A percentile compares a stretch with the other conserved stretches of the same genome.
These are phyloP conservation scores for Scenedesmus sp. DNA, from an alignment of 163 green algal genomes.

Conservation along the genomic window DNA sequence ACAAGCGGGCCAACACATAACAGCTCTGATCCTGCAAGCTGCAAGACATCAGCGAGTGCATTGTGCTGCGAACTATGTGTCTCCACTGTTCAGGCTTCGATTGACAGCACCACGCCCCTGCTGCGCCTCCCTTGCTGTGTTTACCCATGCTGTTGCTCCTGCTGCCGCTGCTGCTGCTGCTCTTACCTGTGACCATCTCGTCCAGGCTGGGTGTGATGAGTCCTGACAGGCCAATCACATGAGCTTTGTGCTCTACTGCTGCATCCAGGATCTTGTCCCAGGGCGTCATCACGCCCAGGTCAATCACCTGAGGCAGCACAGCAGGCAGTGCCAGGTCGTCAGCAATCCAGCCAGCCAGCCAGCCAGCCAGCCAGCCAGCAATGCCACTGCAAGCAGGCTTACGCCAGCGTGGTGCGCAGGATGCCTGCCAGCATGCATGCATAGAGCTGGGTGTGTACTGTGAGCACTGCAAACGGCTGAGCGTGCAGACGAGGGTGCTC, in stretches of 20 bases:
- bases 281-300: conserved; percentile 97
- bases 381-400: no score
- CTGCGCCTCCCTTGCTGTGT: neutral
- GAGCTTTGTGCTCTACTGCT: conserved; percentile 90
- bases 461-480: neutral
- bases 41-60: neutral
- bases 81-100: no score
- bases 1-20: neutral
- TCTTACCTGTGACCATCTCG: conserved; percentile 94
- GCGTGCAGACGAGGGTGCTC: no score
- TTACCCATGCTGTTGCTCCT: neutral
- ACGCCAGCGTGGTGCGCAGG: no score
- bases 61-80: no score
- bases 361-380: no score
- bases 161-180: neutral
- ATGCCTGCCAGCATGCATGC: neutral
- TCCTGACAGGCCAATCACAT: conserved; percentile 96
- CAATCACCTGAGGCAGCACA: conserved; percentile 79
- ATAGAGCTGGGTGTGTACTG: neutral
- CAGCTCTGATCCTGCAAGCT: neutral
- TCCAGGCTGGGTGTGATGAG: conserved; percentile 99
- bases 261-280: conserved; percentile 97
- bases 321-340: no score
- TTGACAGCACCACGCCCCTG: neutral
- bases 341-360: no score